Evolutionary conservation across 352 stramenopile genomes (phyloP).

Genomic region (Phytophthora boehmeriae): DNA sequence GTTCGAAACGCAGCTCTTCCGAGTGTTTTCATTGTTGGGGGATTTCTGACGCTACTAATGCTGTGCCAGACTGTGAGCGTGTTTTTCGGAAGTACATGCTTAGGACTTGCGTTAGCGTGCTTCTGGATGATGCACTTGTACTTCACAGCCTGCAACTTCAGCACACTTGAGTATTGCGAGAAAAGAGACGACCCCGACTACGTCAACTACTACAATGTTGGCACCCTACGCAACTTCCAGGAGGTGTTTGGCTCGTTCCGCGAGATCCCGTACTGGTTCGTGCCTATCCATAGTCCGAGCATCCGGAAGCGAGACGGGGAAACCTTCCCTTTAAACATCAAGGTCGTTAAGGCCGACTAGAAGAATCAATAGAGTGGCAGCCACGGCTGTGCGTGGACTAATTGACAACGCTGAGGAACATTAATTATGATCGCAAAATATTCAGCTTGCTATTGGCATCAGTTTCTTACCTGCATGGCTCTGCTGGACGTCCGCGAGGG

Average conservation of each 20-base stretch:
- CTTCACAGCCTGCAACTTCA: slow-evolving; percentile 75
- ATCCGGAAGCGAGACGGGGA: slow-evolving; percentile 45
- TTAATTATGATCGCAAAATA: slow-evolving; percentile 7
- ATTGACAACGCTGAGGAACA: slow-evolving; percentile 4
- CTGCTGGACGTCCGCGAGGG: slow-evolving; percentile 8
- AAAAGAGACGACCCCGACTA: slow-evolving; percentile 80
- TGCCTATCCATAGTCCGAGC: slow-evolving; percentile 69
- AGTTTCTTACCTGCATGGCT: slow-evolving; percentile 13
- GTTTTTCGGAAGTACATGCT: slow-evolving; percentile 72
- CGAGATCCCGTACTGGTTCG: slow-evolving; percentile 73
- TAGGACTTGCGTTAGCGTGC: slow-evolving; percentile 67
- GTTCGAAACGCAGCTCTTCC: slow-evolving; percentile 27
- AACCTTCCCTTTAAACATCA: slow-evolving; percentile 62
- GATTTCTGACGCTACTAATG: not conserved
- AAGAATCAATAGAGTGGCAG: slow-evolving; percentile 23
- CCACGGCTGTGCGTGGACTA: not conserved
- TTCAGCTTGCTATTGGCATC: not conserved
- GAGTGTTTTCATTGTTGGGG: not conserved
- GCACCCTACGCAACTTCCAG: slow-evolving; percentile 73
- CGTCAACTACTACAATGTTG: slow-evolving; percentile 83
- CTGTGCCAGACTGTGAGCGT: slow-evolving; percentile 54
- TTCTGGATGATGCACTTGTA: slow-evolving; percentile 85
- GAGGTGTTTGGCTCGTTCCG: slow-evolving; percentile 74
- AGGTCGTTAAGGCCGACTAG: slow-evolving; percentile 60
- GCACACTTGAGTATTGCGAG: slow-evolving; percentile 89